Evolutionary conservation across 495 filamentous ascomycete genomes (phyloP), one percentile per base, ranked within the genome.

Genomic region (Aspergillus heteromorphus): DNA sequence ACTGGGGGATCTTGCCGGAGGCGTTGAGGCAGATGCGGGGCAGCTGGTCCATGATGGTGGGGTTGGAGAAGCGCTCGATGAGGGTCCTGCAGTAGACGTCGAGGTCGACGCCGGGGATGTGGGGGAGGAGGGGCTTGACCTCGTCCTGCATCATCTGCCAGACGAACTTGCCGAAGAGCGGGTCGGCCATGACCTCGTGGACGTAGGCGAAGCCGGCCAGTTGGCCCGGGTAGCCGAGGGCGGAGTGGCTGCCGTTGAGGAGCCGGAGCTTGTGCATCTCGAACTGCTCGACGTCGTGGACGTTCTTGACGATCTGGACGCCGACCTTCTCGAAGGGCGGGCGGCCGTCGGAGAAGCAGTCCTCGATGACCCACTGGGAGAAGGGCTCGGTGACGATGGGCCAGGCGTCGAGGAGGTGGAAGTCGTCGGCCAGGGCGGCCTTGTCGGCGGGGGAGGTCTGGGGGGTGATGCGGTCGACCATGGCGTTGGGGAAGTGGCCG

Each of bases 111-210:
- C 74, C 74, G 0, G 72, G 72, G 36, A 77, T 77, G 1, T 59
- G 59, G 4, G 74, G 73, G 25, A 77, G 56, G 13, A 68, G 65
- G 0, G 74, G 74, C 66, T 77, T 77, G 30, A 75, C 71, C 54
- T 78, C 74, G n/a, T 75, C 59, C 45, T 78, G 73, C 74, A 76
- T 76, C 67, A 74, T 72, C 54, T 78, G 71, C 68, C 66, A 70
- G 5, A 76, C 56, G 41, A 74, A 70, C 53, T 76, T 72, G 61
- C 52, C 29, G 65, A 66, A 72, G 6, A 65, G 4, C 0, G 71
- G 68, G 65, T 78, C 41, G 54, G 69, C 56, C 65, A 78, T 73
- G 21, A 73, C 73, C 45, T 78, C 73, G 61, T 78, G 73, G 13
- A 78, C 74, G 56, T 75, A 76, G 45, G 69, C 54, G 58, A 73